Evolutionary conservation across 805 yeast species (phyloP), one percentile per base, ranked within the genome.

Genomic region (Starmerella khaoyaiensis): DNA sequence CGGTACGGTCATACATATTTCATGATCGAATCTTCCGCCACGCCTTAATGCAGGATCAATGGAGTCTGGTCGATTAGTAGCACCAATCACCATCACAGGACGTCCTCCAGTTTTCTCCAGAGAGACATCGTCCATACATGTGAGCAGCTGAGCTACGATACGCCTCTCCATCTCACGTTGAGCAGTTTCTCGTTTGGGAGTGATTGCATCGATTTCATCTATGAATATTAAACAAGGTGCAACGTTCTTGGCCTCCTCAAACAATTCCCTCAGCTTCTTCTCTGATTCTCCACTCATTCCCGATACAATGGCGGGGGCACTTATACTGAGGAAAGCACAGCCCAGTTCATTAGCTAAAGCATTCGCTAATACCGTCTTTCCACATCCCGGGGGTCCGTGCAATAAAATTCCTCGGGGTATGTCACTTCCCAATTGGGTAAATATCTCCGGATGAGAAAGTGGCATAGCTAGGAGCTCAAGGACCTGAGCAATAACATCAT

Each of bases 201-300:
- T 90, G 36, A 90, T 86, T 10, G 98, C 95, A 60, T 90, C 98
- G 49, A 90, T 90, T 58, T 90, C 98, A 61, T 90, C 98, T 53
- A 90, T 76, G 53, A 90, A 90, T 35, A 90, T 70, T 21, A 90
- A 61, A 58, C 96, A 86, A 7, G 98, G 98, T 1, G 98, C 98
- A 38, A 83, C 54, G 3, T 69, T 51, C 51, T 76, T 78, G 3
- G 98, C 98, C 54, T 90, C 97, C 26, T 84, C 95, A 53, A 87
- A 87, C 26, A 87, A 64, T 41, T 90, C 97, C 44, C 98, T 68
- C 17, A 90, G 66, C 54, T 87, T 86, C 64, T 90, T 90, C 57
- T 90, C 98, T 45, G 87, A 75, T 57, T 90, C 98, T 29, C 98
- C 98, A n/a, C 94, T 82, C 97, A 90, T 90, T 4, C 98, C 98